Conservation (phyloP, 495 filamentous ascomycete species). For the Hamigera avellanea region DNA sequence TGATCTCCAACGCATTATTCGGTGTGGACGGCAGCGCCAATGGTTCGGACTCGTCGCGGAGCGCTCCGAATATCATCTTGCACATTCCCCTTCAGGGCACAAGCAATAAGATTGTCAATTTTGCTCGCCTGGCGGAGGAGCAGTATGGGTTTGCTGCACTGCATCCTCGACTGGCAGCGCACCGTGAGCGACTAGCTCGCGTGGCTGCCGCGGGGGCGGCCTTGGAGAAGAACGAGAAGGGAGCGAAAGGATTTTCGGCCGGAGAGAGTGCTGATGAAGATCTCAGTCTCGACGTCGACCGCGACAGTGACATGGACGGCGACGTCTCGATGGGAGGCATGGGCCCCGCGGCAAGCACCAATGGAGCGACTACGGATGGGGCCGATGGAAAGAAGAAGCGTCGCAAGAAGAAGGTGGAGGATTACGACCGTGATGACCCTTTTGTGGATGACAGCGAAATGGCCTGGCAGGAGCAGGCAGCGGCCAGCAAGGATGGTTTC, state of each 20-base stretch:
- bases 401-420: constrained; percentile 80
- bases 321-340: constrained; percentile 67
- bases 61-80: constrained; percentile 71
- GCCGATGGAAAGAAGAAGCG: constrained; percentile 49
- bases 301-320: constrained; percentile 50
- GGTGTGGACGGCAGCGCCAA: constrained; percentile 35
- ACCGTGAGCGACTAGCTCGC: constrained; percentile 65
- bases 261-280: constrained; percentile 56
- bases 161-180: constrained; percentile 80
- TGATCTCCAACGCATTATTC: constrained; percentile 52
- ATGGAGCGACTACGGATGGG: constrained; percentile 30
- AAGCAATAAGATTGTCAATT: constrained; percentile 85
- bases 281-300: constrained; percentile 30
- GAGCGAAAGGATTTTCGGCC: constrained; percentile 38
- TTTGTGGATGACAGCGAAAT: constrained; percentile 96
- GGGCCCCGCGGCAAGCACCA: constrained; percentile 24
- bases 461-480: constrained; percentile 91
- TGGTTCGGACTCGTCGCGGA: constrained; percentile 33
- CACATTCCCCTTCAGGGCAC: constrained; percentile 69
- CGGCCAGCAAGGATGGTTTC: constrained; percentile 84
- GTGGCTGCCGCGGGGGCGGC: constrained; percentile 77
- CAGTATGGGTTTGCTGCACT: constrained; percentile 89
- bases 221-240: constrained; percentile 53
- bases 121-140: constrained; percentile 85
- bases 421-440: constrained; percentile 92